These are phyloP conservation scores for Mycena olivaceomarginata DNA, from an alignment of 768 basidiomycete genomes.

Conservation along the genomic window DNA sequence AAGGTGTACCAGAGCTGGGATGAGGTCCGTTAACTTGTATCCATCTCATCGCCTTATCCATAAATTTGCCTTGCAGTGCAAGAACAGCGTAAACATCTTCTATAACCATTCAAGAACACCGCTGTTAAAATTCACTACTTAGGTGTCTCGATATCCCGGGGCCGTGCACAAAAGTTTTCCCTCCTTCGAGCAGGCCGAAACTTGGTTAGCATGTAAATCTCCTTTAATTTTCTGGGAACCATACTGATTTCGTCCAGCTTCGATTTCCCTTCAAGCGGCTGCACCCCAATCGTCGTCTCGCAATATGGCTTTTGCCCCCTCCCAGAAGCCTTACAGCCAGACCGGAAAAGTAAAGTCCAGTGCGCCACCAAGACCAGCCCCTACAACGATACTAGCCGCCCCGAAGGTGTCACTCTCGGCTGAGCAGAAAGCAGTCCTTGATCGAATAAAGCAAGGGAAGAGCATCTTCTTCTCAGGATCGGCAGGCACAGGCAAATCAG, in stretches of 20 bases:
- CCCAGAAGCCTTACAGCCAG: slow-evolving; percentile 26
- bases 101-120: not conserved
- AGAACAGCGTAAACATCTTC: slow-evolving; percentile 60
- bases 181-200: slow-evolving; percentile 65
- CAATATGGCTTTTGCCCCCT: not conserved
- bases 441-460: slow-evolving; percentile 72
- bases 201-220: slow-evolving; percentile 65
- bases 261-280: slow-evolving; percentile 24
- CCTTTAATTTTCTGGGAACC: not conserved
- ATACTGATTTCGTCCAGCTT: slow-evolving; percentile 14
- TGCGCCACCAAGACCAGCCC: not conserved
- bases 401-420: slow-evolving; percentile 63
- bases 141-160: slow-evolving; percentile 74
- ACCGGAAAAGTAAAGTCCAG: not conserved
- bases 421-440: slow-evolving; percentile 71
- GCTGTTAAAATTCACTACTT: not conserved
- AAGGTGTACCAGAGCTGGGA: slow-evolving; percentile 77
- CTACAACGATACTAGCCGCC: slow-evolving; percentile 16
- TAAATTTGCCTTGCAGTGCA: slow-evolving; percentile 60
- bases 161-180: slow-evolving; percentile 74
- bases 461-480: slow-evolving; percentile 93
- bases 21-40: slow-evolving; percentile 63
- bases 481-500: slow-evolving; percentile 92
- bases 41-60: not conserved
- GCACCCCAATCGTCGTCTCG: slow-evolving; percentile 9